phyloP scores from a whole-genome alignment of 2,329 filamentous ascomycete genomes.

The Pyrenochaeta sp. region DNA sequence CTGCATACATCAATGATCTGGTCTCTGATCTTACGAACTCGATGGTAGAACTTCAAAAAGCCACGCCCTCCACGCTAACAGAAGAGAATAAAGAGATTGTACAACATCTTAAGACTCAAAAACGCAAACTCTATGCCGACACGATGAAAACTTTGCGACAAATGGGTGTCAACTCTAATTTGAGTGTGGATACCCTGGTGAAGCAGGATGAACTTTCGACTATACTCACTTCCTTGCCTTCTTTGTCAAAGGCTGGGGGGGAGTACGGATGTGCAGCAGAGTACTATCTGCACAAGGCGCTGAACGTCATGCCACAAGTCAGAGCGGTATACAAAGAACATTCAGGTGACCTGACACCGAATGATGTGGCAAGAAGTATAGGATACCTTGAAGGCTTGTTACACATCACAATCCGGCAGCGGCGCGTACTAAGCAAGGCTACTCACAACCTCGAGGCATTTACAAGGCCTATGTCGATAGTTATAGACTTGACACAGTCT shows the following conservation, averaged over 20 bases:
- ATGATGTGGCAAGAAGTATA: conserved; percentile 79
- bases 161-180: conserved; percentile 90
- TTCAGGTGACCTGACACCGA: conserved; percentile 82
- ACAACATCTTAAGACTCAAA: conserved; percentile 89
- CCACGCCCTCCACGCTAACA: conserved; percentile 80
- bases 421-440: conserved; percentile 53
- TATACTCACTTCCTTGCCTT: conserved; percentile 68
- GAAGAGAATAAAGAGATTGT: conserved; percentile 86
- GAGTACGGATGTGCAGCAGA: conserved; percentile 57
- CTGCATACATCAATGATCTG: conserved; percentile 71
- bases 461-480: conserved; percentile 47
- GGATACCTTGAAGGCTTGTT: conserved; percentile 89
- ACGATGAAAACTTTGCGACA: conserved; percentile 81
- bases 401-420: conserved; percentile 69
- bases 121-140: conserved; percentile 89
- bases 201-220: conserved; percentile 75
- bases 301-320: conserved; percentile 75
- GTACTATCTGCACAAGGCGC: conserved; percentile 78
- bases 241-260: conserved; percentile 37
- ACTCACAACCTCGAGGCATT: conserved; percentile 48
- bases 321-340: conserved; percentile 75
- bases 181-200: conserved; percentile 75
- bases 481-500: conserved; percentile 36
- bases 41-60: conserved; percentile 78
- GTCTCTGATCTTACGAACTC: conserved; percentile 72